Evolutionary conservation across 106 monocot species (phyloP).

Genomic region (Amphibolis antarctica): DNA sequence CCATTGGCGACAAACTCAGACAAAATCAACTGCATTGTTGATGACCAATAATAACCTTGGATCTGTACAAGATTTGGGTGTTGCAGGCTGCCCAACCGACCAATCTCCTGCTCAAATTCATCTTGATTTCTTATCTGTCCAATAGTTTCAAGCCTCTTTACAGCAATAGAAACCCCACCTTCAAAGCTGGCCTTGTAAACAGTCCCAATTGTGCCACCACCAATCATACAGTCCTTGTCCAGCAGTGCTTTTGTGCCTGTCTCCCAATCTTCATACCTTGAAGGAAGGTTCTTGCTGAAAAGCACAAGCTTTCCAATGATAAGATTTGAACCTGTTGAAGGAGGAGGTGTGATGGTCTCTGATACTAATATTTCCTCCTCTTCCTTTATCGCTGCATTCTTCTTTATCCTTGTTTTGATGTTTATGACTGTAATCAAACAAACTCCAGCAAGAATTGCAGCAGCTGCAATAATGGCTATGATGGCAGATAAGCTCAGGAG

Average conservation of each 20-base stretch:
- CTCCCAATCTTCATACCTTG: slow-evolving; percentile 90
- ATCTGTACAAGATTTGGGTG: slow-evolving; percentile 66
- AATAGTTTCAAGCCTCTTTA: slow-evolving; percentile 81
- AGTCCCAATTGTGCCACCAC: slow-evolving; percentile 70
- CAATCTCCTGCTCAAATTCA: slow-evolving; percentile 88
- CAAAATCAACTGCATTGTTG: slow-evolving; percentile 63
- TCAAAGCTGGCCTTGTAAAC: slow-evolving; percentile 75
- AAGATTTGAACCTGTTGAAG: slow-evolving; percentile 30
- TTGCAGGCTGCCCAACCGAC: slow-evolving; percentile 48
- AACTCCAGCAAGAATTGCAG: slow-evolving; percentile 56
- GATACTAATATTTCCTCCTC: slow-evolving; percentile 53
- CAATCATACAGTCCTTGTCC: slow-evolving; percentile 73
- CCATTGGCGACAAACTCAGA: slow-evolving; percentile 67
- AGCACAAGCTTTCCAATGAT: slow-evolving; percentile 93
- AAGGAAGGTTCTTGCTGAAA: slow-evolving; percentile 87
- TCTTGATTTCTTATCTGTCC: slow-evolving; percentile 82
- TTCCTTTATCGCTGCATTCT: slow-evolving; percentile 4
- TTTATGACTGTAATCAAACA: slow-evolving; percentile 63
- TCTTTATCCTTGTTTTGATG: slow-evolving; percentile 33
- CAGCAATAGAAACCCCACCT: slow-evolving; percentile 68
- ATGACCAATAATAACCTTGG: slow-evolving; percentile 93
- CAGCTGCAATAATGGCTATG: slow-evolving; percentile 56
- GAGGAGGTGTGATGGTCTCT: slow-evolving; percentile 37
- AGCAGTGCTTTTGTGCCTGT: slow-evolving; percentile 79
- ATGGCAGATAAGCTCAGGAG: slow-evolving; percentile 47